Percentiles rank a stretch among this genome's conserved stretches.
phyloP scores from a whole-genome alignment of 2,329 filamentous ascomycete genomes.

The Mycocentrospora acerina region DNA sequence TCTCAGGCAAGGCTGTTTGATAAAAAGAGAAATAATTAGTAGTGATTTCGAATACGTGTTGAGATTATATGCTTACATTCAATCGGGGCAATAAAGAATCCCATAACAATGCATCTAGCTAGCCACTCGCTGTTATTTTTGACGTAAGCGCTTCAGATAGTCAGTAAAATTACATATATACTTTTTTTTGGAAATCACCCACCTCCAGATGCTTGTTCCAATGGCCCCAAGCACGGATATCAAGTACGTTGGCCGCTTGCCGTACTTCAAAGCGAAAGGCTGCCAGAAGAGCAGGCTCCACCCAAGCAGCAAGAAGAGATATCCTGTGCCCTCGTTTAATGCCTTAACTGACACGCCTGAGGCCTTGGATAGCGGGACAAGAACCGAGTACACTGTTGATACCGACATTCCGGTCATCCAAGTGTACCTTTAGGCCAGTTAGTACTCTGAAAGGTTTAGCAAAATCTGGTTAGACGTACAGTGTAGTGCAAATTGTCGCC shows the following conservation, averaged over 20 bases:
- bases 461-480: constrained; percentile 8
- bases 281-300: constrained; percentile 57
- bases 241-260: constrained; percentile 53
- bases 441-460: constrained; percentile 34
- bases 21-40: too few species aligned
- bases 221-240: constrained; percentile 45
- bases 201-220: constrained; percentile 47
- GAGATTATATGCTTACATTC: too few species aligned
- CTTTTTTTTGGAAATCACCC: too few species aligned
- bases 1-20: constrained; percentile 51
- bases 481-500: constrained; percentile 24
- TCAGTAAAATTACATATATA: background rate
- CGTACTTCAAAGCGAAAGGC: constrained; percentile 55
- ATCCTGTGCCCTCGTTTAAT: constrained; percentile 53
- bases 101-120: constrained; percentile 50
- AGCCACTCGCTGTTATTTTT: constrained; percentile 51
- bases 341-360: constrained; percentile 49
- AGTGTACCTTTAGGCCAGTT: constrained; percentile 53
- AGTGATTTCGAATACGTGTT: too few species aligned
- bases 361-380: constrained; percentile 51
- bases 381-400: constrained; percentile 53
- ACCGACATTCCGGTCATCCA: constrained; percentile 53
- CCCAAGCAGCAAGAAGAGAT: constrained; percentile 55
- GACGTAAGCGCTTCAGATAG: constrained; percentile 44
- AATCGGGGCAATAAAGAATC: constrained; percentile 51